phyloP scores from a whole-genome alignment of 2,329 filamentous ascomycete genomes.

The Clarireedia paspali region DNA sequence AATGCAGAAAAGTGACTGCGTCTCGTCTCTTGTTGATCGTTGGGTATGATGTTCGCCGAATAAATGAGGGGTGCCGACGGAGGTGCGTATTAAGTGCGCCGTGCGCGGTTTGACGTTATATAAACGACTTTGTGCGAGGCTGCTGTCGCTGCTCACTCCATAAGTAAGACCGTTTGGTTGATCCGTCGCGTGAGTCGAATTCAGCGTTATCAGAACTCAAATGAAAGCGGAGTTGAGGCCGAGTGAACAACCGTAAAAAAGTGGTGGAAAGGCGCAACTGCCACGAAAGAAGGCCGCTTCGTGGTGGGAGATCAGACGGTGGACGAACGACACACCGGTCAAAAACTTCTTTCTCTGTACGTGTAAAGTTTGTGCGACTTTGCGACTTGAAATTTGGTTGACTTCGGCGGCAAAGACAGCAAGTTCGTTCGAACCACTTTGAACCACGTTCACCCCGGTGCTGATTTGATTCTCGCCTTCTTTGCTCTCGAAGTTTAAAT shows the following conservation, averaged over 20 bases:
- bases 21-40: background rate
- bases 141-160: background rate
- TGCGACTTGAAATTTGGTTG: no score
- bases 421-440: background rate
- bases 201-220: no score
- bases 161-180: background rate
- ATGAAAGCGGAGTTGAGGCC: no score
- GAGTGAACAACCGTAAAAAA: background rate
- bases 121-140: background rate
- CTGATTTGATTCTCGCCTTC: background rate
- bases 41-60: background rate
- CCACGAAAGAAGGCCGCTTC: background rate
- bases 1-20: background rate
- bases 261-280: background rate
- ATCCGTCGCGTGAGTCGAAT: background rate
- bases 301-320: background rate
- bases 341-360: background rate
- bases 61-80: conserved; percentile 2
- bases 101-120: background rate
- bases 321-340: background rate
- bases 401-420: no score
- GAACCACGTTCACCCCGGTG: background rate
- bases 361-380: no score
- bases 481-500: background rate
- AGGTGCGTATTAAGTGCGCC: background rate